Percentiles rank a stretch among this genome's conserved stretches.
Conservation (phyloP, 495 filamentous ascomycete genomes). For the Penicillium coffeae region DNA sequence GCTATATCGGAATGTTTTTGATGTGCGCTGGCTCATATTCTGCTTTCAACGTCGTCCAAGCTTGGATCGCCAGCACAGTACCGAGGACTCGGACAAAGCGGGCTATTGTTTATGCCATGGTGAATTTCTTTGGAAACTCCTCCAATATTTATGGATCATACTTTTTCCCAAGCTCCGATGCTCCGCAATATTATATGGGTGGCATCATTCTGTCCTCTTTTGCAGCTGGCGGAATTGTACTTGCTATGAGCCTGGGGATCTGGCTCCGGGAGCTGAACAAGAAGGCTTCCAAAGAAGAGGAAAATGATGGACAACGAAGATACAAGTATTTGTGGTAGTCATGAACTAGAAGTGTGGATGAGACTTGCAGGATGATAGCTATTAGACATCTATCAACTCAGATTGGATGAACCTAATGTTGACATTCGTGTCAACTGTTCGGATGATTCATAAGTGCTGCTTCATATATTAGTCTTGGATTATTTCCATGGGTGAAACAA, state of each 20-base stretch:
- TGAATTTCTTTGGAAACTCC: constrained; percentile 22
- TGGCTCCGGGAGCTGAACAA: constrained; percentile 9
- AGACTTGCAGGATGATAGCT: too few relatives aligned
- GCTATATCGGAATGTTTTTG: constrained; percentile 22
- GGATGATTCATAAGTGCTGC: too few relatives aligned
- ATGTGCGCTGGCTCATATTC: constrained; percentile 24
- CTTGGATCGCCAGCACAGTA: constrained; percentile 19
- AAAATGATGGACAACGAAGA: constrained; percentile 8
- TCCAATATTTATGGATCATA: constrained; percentile 23
- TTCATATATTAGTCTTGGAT: too few relatives aligned
- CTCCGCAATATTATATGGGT: constrained; percentile 18
- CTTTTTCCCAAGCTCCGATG: constrained; percentile 18
- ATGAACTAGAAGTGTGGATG: too few relatives aligned
- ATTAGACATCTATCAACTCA: too few relatives aligned
- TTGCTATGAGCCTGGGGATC: too few relatives aligned
- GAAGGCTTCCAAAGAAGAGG: constrained; percentile 5
- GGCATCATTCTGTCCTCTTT: constrained; percentile 22
- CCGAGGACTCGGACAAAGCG: constrained; percentile 19
- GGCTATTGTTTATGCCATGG: constrained; percentile 19
- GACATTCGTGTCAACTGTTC: too few relatives aligned
- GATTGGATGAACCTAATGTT: too few relatives aligned
- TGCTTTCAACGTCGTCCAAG: constrained; percentile 21
- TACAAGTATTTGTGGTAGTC: constrained; percentile 17
- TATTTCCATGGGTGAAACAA: too few relatives aligned
- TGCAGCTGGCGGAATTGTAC: too few relatives aligned